Evolutionary conservation across 176 grass and related monocot species (phyloP).

Genomic region (Oryza nivara): DNA sequence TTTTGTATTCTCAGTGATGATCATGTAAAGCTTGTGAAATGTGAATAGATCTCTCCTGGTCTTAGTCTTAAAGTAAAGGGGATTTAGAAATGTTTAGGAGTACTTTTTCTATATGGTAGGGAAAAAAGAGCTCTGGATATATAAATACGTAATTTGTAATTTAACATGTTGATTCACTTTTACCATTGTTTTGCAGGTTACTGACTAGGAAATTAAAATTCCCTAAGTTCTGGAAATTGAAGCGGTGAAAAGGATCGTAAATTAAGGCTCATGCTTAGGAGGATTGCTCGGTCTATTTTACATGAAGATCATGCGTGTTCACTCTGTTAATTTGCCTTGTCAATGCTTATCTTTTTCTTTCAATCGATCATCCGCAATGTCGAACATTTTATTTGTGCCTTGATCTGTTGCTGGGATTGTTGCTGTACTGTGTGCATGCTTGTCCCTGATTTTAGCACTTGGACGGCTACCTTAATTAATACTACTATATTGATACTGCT

Average conservation of each 20-base stretch:
- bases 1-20: neutral
- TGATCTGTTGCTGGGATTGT: conserved; percentile 4
- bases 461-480: conserved; percentile 22
- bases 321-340: conserved; percentile 21
- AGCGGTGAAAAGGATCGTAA: conserved; percentile 14
- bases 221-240: conserved; percentile 22
- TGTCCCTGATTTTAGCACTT: conserved; percentile 33
- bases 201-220: neutral
- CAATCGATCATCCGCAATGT: neutral
- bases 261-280: conserved; percentile 20
- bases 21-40: neutral
- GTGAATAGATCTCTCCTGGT: neutral
- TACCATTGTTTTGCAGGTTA: conserved; percentile 35
- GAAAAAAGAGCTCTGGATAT: neutral
- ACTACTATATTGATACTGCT: neutral
- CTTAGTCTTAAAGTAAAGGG: neutral
- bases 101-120: neutral
- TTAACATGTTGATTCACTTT: neutral
- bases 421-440: neutral
- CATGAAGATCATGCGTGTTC: conserved; percentile 31
- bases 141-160: too few relatives aligned
- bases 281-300: conserved; percentile 27
- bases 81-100: neutral
- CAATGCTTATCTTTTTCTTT: conserved; percentile 6
- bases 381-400: conserved; percentile 17